These are phyloP conservation scores for Otatea glauca DNA, from an alignment of 176 grass and related monocot genomes.

Conservation along the genomic window DNA sequence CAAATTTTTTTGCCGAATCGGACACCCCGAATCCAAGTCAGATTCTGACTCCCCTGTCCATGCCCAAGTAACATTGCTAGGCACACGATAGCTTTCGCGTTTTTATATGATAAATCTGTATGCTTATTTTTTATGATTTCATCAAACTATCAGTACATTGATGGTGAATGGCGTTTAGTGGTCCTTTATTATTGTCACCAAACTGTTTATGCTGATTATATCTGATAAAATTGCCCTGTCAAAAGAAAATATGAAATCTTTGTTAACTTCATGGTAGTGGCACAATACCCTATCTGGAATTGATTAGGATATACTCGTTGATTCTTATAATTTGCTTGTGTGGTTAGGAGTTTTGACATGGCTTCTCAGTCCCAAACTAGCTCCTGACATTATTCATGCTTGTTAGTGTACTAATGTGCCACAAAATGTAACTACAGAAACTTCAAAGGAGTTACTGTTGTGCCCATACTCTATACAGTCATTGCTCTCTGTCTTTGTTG, in stretches of 20 bases:
- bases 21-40: too few species aligned
- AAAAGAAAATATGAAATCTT: background rate
- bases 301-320: slow-evolving; percentile 1
- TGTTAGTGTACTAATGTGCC: background rate
- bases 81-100: too few species aligned
- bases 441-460: background rate
- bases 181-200: slow-evolving; percentile 7
- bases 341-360: background rate
- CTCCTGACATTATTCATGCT: background rate
- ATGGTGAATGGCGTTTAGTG: background rate
- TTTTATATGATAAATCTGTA: slow-evolving; percentile 27
- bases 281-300: background rate
- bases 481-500: background rate
- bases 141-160: slow-evolving; percentile 32
- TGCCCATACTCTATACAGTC: background rate
- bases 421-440: background rate
- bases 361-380: background rate
- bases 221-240: background rate
- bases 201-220: background rate
- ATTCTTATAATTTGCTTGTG: background rate
- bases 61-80: too few species aligned
- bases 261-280: slow-evolving; percentile 21
- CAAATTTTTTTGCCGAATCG: too few species aligned
- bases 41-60: too few species aligned
- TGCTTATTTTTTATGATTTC: background rate